Evolutionary conservation across 1,139 yeast species (phyloP).

Genomic region (Candida freyschussii): DNA sequence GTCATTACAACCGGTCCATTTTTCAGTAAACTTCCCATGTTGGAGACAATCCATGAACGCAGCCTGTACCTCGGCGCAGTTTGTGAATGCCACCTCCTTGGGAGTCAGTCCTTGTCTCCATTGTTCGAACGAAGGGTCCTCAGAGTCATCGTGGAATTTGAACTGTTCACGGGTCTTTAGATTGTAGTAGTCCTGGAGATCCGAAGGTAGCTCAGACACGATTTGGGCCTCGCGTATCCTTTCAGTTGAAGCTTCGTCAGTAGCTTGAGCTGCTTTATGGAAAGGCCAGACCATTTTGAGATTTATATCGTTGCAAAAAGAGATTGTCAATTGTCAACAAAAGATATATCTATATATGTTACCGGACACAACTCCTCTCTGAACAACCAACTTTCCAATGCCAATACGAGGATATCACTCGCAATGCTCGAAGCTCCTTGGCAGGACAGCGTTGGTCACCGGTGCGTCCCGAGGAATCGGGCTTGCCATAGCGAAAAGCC

Average conservation of each 20-base stretch:
- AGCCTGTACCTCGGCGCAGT: slow-evolving; percentile 26
- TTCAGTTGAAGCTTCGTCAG: no score
- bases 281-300: no score
- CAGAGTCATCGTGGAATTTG: slow-evolving; percentile 1
- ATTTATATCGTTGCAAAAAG: no score
- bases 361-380: no score
- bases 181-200: not conserved
- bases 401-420: no score
- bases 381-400: no score
- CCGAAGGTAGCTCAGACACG: not conserved
- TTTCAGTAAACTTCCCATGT: slow-evolving; percentile 21
- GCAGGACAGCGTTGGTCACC: slow-evolving; percentile 55
- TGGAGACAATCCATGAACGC: slow-evolving; percentile 22
- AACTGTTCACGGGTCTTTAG: slow-evolving; percentile 1
- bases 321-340: no score
- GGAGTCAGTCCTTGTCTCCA: slow-evolving; percentile 1
- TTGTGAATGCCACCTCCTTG: slow-evolving; percentile 11
- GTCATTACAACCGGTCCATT: slow-evolving; percentile 19
- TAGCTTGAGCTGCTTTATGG: no score
- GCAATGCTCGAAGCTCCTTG: slow-evolving; percentile 16
- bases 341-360: no score
- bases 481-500: slow-evolving; percentile 48
- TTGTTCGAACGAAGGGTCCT: not conserved
- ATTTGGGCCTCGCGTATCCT: slow-evolving; percentile 2
- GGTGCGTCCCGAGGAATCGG: slow-evolving; percentile 93